Evolutionary conservation across 2,329 filamentous ascomycete genomes (phyloP), one percentile per base, ranked within the genome.

Genomic region (Colletotrichum siamense): DNA sequence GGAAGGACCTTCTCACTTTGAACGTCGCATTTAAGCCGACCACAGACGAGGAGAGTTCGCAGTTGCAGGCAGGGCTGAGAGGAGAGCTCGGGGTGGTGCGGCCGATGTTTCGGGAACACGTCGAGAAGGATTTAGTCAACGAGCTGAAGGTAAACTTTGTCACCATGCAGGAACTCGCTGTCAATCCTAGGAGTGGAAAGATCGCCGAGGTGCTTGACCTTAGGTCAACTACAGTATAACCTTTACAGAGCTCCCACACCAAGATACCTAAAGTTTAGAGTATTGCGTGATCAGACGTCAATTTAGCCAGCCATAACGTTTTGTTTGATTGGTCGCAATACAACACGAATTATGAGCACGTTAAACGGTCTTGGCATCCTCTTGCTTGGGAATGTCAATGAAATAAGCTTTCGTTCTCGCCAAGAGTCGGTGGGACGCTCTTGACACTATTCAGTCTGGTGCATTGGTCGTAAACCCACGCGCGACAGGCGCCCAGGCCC

Each of bases 21-120:
- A 73, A 73, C 22, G 15, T 76, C 9, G 73, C 59, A 0, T 76
- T 22, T 15, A 61, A 28, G 6, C 73, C 73, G 8, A 28, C 26
- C 5, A 59, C 64, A 4, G 57, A 76, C 3, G 70, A 69, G 22
- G 73, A 76, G 64, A 64, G 64, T 24, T 44, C 18, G 13, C 34
- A 24, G 59, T 59, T 76, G 70, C 64, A 65, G 49, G 34, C 32
- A 8, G 70, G 44, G 57, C 39, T 76, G 13, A 36, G 34, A 22
- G 26, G 55, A 9, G 32, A 76, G 64, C 44, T 76, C 22, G 59
- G 65, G 9, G 22, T 59, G 30, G 64, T 73, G 44, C 73, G 70
- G 26, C 70, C 73, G 8, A 76, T 76, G 73, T 76, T 76, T 22
- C 59, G 59, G 22, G 73, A 73, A 15, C 70, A 76, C 59, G 73